Conservation (phyloP, 192 early-diverging fungal species). For the Rhizophagus prolifer region DNA sequence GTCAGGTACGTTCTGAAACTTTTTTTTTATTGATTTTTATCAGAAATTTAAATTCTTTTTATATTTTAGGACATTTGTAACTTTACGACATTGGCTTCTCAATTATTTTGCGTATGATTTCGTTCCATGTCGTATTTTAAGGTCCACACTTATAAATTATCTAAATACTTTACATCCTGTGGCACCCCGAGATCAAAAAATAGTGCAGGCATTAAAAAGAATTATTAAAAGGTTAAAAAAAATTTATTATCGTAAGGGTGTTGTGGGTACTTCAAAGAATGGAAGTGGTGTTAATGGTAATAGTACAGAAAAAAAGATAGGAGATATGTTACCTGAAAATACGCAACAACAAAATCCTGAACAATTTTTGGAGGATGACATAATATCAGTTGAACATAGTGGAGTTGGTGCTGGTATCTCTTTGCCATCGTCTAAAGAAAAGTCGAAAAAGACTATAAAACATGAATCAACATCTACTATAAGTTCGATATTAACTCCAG, state of each 20-base stretch:
- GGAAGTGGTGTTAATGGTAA: background rate
- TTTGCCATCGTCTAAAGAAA: background rate
- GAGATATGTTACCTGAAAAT: background rate
- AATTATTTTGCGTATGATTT: slow-evolving; percentile 64
- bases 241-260: slow-evolving; percentile 13
- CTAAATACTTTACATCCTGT: slow-evolving; percentile 43
- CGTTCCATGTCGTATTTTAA: slow-evolving; percentile 39
- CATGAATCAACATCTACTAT: background rate
- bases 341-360: background rate
- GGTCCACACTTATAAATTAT: slow-evolving; percentile 39
- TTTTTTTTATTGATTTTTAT: background rate
- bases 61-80: slow-evolving; percentile 52
- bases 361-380: background rate
- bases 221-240: slow-evolving; percentile 33
- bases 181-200: slow-evolving; percentile 50
- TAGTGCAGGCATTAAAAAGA: slow-evolving; percentile 45
- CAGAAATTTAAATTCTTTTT: background rate
- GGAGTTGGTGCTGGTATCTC: background rate
- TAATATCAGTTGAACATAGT: background rate
- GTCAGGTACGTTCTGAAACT: slow-evolving; percentile 30
- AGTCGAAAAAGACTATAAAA: background rate
- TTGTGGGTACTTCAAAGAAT: background rate
- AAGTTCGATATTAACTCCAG: slow-evolving; percentile 7
- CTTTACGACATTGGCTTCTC: slow-evolving; percentile 59
- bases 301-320: background rate